These are phyloP conservation scores for Thelonectria olida DNA, from an alignment of 2,329 filamentous ascomycete genomes.

Conservation along the genomic window DNA sequence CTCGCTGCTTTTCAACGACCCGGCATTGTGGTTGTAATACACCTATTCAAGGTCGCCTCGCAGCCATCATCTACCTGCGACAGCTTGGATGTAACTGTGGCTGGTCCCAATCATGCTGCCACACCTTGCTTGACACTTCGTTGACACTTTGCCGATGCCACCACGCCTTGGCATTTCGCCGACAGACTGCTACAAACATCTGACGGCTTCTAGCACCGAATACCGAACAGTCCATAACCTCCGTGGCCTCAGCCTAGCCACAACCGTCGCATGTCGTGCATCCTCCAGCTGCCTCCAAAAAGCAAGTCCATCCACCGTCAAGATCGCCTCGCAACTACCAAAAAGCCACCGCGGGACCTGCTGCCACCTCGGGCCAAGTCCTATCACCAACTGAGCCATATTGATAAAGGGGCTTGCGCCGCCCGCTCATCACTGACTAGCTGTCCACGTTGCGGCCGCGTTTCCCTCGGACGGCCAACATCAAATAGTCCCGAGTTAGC, in stretches of 20 bases:
- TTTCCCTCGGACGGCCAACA: not conserved
- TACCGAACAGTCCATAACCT: not conserved
- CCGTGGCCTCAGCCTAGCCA: not conserved
- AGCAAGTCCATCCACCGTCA: not conserved
- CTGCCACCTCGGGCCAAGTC: not conserved
- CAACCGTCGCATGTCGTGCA: not conserved
- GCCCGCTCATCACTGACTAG: not conserved
- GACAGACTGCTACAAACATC: no score
- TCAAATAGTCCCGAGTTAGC: not conserved
- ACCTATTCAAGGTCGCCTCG: no score
- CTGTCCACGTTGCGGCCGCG: not conserved
- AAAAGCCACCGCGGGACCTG: no score
- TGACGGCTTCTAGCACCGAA: not conserved
- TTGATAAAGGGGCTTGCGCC: not conserved
- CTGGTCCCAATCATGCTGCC: no score
- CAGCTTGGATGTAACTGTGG: no score
- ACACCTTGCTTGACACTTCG: no score
- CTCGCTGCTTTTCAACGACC: not conserved
- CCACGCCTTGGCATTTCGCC: no score
- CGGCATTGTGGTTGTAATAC: no score
- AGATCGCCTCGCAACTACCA: not conserved
- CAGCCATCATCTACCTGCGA: no score
- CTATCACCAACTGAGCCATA: not conserved
- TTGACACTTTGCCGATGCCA: no score
- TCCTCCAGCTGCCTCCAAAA: not conserved